These are phyloP conservation scores for Geotrichum klebahnii DNA, from an alignment of 1,139 yeast species.

Conservation along the genomic window DNA sequence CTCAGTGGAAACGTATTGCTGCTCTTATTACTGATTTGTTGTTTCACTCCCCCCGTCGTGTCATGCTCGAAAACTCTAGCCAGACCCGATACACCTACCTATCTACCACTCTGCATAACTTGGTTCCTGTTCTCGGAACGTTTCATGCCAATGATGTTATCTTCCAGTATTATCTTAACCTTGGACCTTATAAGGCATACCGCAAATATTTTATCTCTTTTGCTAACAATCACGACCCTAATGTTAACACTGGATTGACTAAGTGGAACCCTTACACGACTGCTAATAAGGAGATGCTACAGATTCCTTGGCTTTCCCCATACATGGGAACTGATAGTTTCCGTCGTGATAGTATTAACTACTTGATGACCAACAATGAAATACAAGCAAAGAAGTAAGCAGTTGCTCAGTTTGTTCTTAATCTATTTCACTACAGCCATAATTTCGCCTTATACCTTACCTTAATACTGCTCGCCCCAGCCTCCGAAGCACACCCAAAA, in stretches of 20 bases:
- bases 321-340: constrained; percentile 7
- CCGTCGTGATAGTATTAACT: constrained; percentile 2
- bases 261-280: constrained; percentile 38
- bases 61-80: constrained; percentile 3
- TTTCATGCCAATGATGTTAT: constrained; percentile 25
- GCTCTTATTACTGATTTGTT: constrained; percentile 26
- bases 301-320: background rate
- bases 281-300: constrained; percentile 1
- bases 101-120: constrained; percentile 21
- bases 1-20: constrained; percentile 28
- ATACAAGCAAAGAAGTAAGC: background rate
- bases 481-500: too few species aligned
- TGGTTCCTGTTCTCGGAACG: constrained; percentile 25
- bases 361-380: background rate
- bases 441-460: too few species aligned
- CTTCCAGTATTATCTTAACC: constrained; percentile 13
- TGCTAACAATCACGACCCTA: constrained; percentile 27
- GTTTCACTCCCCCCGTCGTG: constrained; percentile 26
- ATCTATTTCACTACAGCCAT: too few species aligned
- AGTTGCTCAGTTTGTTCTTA: too few species aligned
- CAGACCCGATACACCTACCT: constrained; percentile 21
- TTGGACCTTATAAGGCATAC: constrained; percentile 19
- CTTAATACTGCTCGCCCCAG: too few species aligned
- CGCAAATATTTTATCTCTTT: constrained; percentile 27
- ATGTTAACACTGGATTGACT: constrained; percentile 17